Base-by-base conservation (phyloP, 305 asterid genomes). In the Fraxinus xanthoxyloides region DNA sequence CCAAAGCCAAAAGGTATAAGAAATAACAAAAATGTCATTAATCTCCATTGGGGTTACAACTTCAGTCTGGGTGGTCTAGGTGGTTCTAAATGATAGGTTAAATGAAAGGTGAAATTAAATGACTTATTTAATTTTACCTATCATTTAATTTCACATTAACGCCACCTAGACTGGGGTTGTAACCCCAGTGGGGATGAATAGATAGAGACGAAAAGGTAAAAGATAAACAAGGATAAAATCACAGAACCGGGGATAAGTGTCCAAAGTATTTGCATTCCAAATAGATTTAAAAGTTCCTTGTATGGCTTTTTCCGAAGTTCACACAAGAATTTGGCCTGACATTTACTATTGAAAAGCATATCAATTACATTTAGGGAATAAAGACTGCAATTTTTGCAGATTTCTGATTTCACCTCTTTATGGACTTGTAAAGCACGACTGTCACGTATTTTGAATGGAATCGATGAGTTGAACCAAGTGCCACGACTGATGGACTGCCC, bases 371-470 rank as follows among this genome's bases (percentile, higher is more conserved):
- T 65, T 9, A 54, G 54, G 35, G 34, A 77, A 32, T 40, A 30
- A 77, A 69, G 43, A 30, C 76, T 48, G 72, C 30, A 32, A 13
- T 75, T 28, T 26, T 7, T 5, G 48, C 23, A 40, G 61, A 77
- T 19, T 48, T 23, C 75, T 15, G 12, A 31, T 36, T 82, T 85
- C 54, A 86, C 83, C 85, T 80, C 82, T 85, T 80, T 79, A 87
- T 77, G 77, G 90, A 81, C 87, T 88, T 88, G 76, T 86, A 90
- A 38, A 88, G 87, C 40, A 90, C 87, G 23, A 85, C 87, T 4
- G 90, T 88, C 80, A 90, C 92, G 4, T 81, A 88, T 82, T 90
- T 90, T 19, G 87, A 85, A 23, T 84, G 89, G 82, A 90, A 88
- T 70, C 93, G 86, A 9, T 87, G 83, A 24, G 92, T 90, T 38